These are phyloP conservation scores for Spiromastix sp. DNA, from an alignment of 2,329 filamentous ascomycete species.

Conservation along the genomic window DNA sequence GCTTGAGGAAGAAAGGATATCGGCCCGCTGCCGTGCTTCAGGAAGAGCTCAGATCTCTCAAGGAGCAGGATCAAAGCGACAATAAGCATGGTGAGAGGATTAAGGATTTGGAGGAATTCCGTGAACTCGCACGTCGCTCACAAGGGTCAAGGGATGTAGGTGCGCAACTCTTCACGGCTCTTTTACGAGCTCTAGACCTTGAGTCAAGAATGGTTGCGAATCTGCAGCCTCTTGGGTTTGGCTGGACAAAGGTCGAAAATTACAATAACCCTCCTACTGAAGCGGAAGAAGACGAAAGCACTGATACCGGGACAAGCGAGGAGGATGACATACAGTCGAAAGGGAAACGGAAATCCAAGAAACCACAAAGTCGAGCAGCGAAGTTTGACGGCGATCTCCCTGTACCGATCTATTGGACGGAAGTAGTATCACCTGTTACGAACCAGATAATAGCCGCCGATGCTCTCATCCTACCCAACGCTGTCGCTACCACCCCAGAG, in stretches of 20 bases:
- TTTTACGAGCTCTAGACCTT: constrained; percentile 69
- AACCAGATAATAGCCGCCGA: constrained; percentile 73
- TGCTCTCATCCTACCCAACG: constrained; percentile 53
- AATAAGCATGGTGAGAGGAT: constrained; percentile 68
- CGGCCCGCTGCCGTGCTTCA: constrained; percentile 66
- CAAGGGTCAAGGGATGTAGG: constrained; percentile 79
- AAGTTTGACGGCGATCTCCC: constrained; percentile 63
- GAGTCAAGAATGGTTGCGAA: constrained; percentile 77
- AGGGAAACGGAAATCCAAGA: constrained; percentile 13
- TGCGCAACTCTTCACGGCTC: constrained; percentile 77
- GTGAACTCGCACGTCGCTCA: constrained; percentile 55
- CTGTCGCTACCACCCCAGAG: constrained; percentile 63
- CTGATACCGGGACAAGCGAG: constrained; percentile 14
- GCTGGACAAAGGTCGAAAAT: constrained; percentile 80
- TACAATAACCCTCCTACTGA: constrained; percentile 41
- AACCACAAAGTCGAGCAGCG: constrained; percentile 31
- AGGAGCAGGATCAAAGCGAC: constrained; percentile 50
- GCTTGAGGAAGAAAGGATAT: constrained; percentile 82
- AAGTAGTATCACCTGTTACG: constrained; percentile 73
- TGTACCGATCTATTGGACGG: constrained; percentile 88
- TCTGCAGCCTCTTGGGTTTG: constrained; percentile 78
- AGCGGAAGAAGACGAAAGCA: constrained; percentile 7
- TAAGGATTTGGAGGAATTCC: constrained; percentile 55
- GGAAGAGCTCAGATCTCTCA: constrained; percentile 61
- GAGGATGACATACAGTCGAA: constrained; percentile 12